phyloP scores from a whole-genome alignment of 495 filamentous ascomycete species.

The Tuber melanosporum region DNA sequence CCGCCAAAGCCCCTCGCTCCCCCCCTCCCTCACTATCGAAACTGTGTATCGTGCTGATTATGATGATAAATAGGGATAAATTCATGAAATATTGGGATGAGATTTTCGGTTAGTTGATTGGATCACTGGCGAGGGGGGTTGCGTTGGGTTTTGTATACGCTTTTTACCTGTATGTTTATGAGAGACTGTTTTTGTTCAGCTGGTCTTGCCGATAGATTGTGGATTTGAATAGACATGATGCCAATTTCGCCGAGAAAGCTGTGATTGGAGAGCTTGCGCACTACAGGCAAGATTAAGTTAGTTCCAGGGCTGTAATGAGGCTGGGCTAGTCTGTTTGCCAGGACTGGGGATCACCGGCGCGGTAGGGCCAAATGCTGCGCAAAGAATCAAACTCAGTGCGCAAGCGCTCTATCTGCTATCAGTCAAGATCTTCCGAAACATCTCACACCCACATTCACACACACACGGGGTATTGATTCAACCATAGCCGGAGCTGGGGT shows the following conservation, averaged over 20 bases:
- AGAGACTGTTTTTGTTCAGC: background rate
- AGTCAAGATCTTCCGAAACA: background rate
- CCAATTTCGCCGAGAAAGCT: background rate
- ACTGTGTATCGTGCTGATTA: constrained; percentile 8
- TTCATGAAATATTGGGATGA: constrained; percentile 32
- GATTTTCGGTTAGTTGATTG: constrained; percentile 13
- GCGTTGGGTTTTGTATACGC: background rate
- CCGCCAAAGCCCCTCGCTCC: too few species aligned
- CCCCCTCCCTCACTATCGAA: background rate
- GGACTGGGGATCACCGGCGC: background rate
- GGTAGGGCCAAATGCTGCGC: background rate
- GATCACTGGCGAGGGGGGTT: background rate
- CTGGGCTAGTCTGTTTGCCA: background rate
- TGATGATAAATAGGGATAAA: constrained; percentile 12
- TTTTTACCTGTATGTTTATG: background rate
- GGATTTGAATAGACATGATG: background rate
- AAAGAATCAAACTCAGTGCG: background rate
- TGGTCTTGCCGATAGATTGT: background rate
- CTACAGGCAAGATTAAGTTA: background rate
- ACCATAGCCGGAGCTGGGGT: background rate
- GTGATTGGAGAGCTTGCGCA: background rate
- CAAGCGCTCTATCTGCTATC: background rate
- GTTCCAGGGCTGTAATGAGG: background rate
- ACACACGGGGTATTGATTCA: background rate
- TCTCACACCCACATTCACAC: background rate